phyloP scores from a whole-genome alignment of 2,329 filamentous ascomycete species.

The Phialophora verrucosa region DNA sequence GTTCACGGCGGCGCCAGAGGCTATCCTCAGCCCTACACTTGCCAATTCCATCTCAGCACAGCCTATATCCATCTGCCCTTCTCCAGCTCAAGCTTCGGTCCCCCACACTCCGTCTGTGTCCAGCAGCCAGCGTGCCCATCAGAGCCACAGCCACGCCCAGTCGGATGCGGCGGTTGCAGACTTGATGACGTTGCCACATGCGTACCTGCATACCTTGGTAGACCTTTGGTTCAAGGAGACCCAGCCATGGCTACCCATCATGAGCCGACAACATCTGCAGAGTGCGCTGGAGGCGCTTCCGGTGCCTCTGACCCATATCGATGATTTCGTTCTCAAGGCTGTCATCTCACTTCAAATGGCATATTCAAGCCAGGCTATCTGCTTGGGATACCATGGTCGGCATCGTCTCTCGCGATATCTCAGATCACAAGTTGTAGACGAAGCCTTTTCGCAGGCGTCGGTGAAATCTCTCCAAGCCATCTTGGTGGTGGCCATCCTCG shows the following conservation, averaged over 20 bases:
- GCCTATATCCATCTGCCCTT: constrained; percentile 24
- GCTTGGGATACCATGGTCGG: constrained; percentile 37
- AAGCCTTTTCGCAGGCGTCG: constrained; percentile 37
- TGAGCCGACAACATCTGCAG: constrained; percentile 38
- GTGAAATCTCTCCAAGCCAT: constrained; percentile 37
- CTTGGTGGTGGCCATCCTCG: constrained; percentile 37
- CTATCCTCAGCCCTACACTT: constrained; percentile 10
- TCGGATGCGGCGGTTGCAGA: constrained; percentile 36
- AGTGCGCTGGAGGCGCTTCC: constrained; percentile 29
- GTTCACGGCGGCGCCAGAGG: constrained; percentile 7
- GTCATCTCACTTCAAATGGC: constrained; percentile 36
- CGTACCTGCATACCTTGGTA: constrained; percentile 40
- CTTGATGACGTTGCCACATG: constrained; percentile 33
- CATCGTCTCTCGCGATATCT: constrained; percentile 35
- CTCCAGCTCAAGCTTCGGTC: constrained; percentile 19
- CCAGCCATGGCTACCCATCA: constrained; percentile 48
- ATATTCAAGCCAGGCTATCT: constrained; percentile 39
- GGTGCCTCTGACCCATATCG: constrained; percentile 32
- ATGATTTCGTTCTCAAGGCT: constrained; percentile 38
- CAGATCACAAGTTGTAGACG: constrained; percentile 35
- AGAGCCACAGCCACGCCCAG: constrained; percentile 14
- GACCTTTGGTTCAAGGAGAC: constrained; percentile 47
- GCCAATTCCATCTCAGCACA: constrained; percentile 10
- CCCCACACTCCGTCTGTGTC: constrained; percentile 14
- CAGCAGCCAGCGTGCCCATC: not conserved